A percentile compares a stretch with the other conserved stretches of the same genome.
Evolutionary conservation across 176 grass and related monocot species (phyloP).

Genomic region (Elaeis guineensis): DNA sequence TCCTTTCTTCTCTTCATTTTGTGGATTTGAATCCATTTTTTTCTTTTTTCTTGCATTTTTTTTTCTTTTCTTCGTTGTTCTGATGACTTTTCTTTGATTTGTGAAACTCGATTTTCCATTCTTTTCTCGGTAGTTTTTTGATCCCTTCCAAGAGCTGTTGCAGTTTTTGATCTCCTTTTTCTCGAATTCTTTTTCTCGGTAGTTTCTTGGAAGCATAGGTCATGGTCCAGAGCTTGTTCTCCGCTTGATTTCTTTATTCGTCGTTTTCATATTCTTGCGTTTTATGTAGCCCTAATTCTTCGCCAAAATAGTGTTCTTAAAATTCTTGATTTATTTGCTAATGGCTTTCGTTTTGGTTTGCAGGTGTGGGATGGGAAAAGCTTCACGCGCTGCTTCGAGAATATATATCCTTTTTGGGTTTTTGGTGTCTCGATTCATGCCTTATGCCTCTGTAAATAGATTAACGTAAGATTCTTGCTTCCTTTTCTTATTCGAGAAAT

Average conservation of each 20-base stretch:
- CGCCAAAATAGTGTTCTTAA: background rate
- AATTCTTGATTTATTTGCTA: background rate
- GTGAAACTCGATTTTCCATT: no score
- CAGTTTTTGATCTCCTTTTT: no score
- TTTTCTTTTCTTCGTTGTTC: background rate
- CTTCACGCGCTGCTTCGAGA: slow-evolving; percentile 68
- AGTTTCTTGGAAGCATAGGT: background rate
- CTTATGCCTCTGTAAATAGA: no score
- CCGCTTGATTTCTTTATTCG: no score
- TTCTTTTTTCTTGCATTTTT: background rate
- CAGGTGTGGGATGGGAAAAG: slow-evolving; percentile 69
- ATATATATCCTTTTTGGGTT: slow-evolving; percentile 69
- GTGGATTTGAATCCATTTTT: background rate
- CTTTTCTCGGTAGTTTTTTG: no score
- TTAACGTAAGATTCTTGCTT: no score
- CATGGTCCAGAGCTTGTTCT: background rate
- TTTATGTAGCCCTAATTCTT: no score
- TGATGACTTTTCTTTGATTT: background rate
- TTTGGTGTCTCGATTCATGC: background rate
- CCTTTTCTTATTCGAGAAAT: background rate
- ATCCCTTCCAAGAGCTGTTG: no score
- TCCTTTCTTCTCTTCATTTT: background rate
- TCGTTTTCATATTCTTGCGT: no score
- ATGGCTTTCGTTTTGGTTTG: slow-evolving; percentile 1
- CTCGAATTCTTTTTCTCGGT: background rate